A percentile compares a stretch with the other conserved stretches of the same genome.
These are phyloP conservation scores for Triticum dicoccoides DNA, from an alignment of 176 grass and related monocot species.

Conservation along the genomic window DNA sequence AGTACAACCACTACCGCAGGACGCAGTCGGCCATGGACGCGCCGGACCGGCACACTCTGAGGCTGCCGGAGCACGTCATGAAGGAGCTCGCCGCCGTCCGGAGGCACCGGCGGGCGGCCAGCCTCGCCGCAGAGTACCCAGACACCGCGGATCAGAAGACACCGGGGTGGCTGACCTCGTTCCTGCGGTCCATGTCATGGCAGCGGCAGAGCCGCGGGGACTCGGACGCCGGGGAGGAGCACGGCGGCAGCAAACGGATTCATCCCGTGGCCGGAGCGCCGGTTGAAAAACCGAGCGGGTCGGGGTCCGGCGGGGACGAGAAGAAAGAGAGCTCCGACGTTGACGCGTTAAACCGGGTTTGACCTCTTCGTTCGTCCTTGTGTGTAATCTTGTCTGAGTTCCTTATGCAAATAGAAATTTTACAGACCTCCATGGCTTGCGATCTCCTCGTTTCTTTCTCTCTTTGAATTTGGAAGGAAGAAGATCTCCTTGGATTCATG, in stretches of 20 bases:
- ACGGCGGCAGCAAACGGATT: slow-evolving; percentile 34
- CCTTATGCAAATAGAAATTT: neutral
- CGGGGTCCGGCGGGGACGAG: neutral
- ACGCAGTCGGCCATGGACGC: slow-evolving; percentile 40
- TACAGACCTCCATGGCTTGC: neutral
- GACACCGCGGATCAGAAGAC: slow-evolving; percentile 26
- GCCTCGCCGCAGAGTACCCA: slow-evolving; percentile 49
- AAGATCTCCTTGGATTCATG: neutral
- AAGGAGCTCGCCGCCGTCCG: slow-evolving; percentile 59
- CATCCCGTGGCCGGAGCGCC: slow-evolving; percentile 22
- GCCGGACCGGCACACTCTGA: slow-evolving; percentile 58
- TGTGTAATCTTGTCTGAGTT: neutral
- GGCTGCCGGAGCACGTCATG: slow-evolving; percentile 63
- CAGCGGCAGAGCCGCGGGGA: slow-evolving; percentile 29
- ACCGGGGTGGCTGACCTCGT: slow-evolving; percentile 38
- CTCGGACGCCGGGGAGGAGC: slow-evolving; percentile 18
- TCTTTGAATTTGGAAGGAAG: neutral
- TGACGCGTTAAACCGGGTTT: slow-evolving; percentile 55
- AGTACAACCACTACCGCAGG: slow-evolving; percentile 34
- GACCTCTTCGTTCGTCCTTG: slow-evolving; percentile 7
- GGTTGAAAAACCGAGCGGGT: neutral
- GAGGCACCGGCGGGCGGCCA: slow-evolving; percentile 52
- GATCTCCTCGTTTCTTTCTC: neutral
- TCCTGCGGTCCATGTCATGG: slow-evolving; percentile 57
- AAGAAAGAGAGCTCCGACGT: slow-evolving; percentile 11